Conservation (phyloP, 495 filamentous ascomycete species). For the Podospora comata region DNA sequence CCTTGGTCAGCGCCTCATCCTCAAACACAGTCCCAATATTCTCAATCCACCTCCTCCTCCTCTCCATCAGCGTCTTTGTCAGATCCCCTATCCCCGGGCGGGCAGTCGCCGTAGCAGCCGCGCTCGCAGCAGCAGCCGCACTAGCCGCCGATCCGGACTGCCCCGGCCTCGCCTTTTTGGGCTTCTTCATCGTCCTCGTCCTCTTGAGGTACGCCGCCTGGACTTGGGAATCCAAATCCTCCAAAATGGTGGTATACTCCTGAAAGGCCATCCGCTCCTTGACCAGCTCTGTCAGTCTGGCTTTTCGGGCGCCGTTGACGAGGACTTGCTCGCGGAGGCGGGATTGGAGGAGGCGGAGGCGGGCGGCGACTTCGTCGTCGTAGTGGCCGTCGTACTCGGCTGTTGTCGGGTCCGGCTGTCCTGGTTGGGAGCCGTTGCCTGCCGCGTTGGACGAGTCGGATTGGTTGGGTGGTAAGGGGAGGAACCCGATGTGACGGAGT, state of each 20-base stretch:
- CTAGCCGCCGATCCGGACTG: conserved; percentile 62
- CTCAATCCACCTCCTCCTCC: conserved; percentile 79
- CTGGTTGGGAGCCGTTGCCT: conserved; percentile 43
- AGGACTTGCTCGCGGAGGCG: conserved; percentile 77
- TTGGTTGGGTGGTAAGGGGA: conserved; percentile 59
- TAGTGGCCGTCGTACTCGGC: conserved; percentile 79
- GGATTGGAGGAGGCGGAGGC: conserved; percentile 77
- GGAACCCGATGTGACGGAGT: conserved; percentile 88
- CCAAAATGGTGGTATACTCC: conserved; percentile 93
- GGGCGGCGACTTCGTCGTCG: conserved; percentile 92
- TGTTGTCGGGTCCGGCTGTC: conserved; percentile 31
- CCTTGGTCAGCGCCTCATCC: conserved; percentile 54
- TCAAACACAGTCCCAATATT: conserved; percentile 84
- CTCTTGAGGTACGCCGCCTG: conserved; percentile 94
- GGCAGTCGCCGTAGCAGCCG: conserved; percentile 53
- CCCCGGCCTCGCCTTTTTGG: conserved; percentile 79
- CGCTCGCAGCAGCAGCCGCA: conserved; percentile 47
- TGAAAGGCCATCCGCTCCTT: conserved; percentile 91
- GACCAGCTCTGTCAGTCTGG: conserved; percentile 76
- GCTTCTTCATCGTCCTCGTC: conserved; percentile 90
- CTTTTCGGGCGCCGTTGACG: conserved; percentile 84
- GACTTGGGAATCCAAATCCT: conserved; percentile 94
- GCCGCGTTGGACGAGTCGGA: conserved; percentile 21
- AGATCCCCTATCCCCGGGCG: conserved; percentile 87
- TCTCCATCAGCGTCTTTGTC: conserved; percentile 85